Conservation (phyloP, 257 asterid species). For the Mentha longifolia region DNA sequence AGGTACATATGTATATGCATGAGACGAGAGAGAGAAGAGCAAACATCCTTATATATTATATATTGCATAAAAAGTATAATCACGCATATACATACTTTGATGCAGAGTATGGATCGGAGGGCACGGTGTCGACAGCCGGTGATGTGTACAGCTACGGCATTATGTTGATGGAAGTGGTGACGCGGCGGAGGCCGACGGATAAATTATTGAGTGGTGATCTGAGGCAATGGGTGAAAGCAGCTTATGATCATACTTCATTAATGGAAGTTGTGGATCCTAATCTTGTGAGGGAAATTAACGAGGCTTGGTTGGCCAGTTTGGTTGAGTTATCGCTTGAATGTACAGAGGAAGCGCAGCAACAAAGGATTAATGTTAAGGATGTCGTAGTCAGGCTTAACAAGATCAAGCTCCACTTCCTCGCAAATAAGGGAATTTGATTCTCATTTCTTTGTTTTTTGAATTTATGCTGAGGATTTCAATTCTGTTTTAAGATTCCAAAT, state of each 20-base stretch:
- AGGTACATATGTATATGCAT: too few relatives aligned
- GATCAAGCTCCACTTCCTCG: neutral
- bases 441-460: too few relatives aligned
- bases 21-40: too few relatives aligned
- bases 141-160: slow-evolving; percentile 39
- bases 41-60: too few relatives aligned
- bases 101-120: slow-evolving; percentile 35
- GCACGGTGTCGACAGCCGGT: slow-evolving; percentile 2
- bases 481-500: too few relatives aligned
- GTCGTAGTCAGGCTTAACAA: slow-evolving; percentile 30
- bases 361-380: slow-evolving; percentile 39
- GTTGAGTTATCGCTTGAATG: slow-evolving; percentile 37
- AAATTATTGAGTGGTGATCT: slow-evolving; percentile 23
- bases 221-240: neutral
- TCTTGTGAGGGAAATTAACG: slow-evolving; percentile 16
- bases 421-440: too few relatives aligned
- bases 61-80: too few relatives aligned
- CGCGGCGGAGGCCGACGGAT: slow-evolving; percentile 33
- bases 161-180: slow-evolving; percentile 35
- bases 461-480: too few relatives aligned
- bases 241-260: slow-evolving; percentile 1
- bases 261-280: slow-evolving; percentile 32
- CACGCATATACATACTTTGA: too few relatives aligned
- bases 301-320: slow-evolving; percentile 21
- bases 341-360: slow-evolving; percentile 31